Evolutionary conservation across 768 basidiomycete genomes (phyloP), one percentile per base, ranked within the genome.

Genomic region (Podaxis carcinomalis): DNA sequence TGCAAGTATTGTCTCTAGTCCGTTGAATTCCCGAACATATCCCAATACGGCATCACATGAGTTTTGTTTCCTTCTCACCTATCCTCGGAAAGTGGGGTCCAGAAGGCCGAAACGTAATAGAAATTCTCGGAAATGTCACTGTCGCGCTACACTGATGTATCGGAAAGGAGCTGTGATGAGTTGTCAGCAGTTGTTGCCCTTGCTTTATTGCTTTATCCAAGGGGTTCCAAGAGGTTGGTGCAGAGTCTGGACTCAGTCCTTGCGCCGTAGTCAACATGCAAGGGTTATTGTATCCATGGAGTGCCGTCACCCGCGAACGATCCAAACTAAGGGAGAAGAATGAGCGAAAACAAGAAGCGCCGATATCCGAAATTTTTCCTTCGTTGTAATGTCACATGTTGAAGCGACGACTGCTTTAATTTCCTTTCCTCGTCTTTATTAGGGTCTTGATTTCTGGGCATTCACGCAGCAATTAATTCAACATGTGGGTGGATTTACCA

Each of bases 21-120:
- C 59, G 59, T 28, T 25, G 28, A 52, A 55, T 61, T 54, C 46
- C 59, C 59, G 59, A 61, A 28, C 40, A 61, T 54, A 44, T 55
- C 52, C 59, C 53, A 46, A 49, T 9, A 14, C 25, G 27, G 14
- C 51, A 49, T 61, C 59, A 61, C 59, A 61, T 61, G 59, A 25
- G 27, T 23, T 6, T 7, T n/a, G 32, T 46, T 42, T 21, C 39
- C 59, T 32, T 51, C 19, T 53, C 44, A 19, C 52, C 28, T 54
- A 46, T 36, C 36, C 40, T 54, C 40, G 51, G n/a, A 35, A 23
- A 23, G 23, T 23, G 23, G 37, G 47, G 16, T 50, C 35, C 39
- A 14, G 39, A 4, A 14, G 16, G 39, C 39, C 16, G 13, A 59
- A 44, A 51, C 40, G 25, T 14, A 60, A 23, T 36, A 25, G 10